Evolutionary conservation across 345 rosid genomes (phyloP), one percentile per base, ranked within the genome.

Genomic region (Citrus maxima): DNA sequence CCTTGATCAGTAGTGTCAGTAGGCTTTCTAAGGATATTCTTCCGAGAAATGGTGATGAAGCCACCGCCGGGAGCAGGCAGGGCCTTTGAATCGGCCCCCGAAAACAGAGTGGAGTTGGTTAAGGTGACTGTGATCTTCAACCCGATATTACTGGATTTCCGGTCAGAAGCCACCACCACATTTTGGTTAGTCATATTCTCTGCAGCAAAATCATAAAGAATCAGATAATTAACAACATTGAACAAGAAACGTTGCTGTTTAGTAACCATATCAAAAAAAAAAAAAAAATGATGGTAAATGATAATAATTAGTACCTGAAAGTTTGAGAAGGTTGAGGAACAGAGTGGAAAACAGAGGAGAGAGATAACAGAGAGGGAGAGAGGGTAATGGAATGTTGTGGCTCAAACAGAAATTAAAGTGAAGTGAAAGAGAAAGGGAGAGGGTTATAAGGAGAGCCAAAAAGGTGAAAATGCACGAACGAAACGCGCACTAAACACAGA

Each of bases 151-250:
- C 78, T 66, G 16, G 90, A 76, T 61, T 86, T 83, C 28, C 84
- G 55, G 73, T 88, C 96, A 22, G 97, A 80, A 59, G 89, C 79
- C 73, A 88, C 79, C 72, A 89, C 79, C 80, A 88, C 90, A 88
- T 88, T 94, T 46, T 91, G 93, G 90, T 91, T 88, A 10, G 90
- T 91, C 98, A 91, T 92, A 66, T 68, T 82, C 49, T 40, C 58
- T 38, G 77, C 66, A 59, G 18, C 51, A 59, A 0, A 8, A 35
- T 1, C 34, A 58, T 6, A 22, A 35, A 46, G 4, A 38, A 21
- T 70, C 38, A 32, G 19, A 64, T 7, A 64, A 32, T 65, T 8
- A 19, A 32, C 42, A 34, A 19, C 69, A 19, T 65, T 19, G 49
- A 54, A 18, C 7, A 37, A 66, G 16, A 40, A 66, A 13, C 6